A percentile compares a stretch with the other conserved stretches of the same genome.
Conservation (phyloP, 2,329 filamentous ascomycete genomes). For the Fusarium illudens region DNA sequence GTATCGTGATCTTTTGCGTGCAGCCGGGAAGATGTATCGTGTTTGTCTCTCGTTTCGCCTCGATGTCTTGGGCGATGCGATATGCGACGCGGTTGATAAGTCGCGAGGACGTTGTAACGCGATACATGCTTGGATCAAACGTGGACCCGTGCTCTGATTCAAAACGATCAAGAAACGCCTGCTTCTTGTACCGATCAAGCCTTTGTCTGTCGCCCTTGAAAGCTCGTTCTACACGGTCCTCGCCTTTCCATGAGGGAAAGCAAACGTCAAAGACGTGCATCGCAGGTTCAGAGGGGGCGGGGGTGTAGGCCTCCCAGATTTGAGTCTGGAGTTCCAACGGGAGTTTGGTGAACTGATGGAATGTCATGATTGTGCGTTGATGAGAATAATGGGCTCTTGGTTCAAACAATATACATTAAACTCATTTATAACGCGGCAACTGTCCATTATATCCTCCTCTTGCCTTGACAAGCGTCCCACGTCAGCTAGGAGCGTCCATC, state of each 20-base stretch:
- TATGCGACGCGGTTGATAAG: conserved; percentile 19
- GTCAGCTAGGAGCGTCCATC: conserved; percentile 1
- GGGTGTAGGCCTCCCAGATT: conserved; percentile 33
- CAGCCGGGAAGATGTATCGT: conserved; percentile 40
- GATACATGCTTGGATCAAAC: conserved; percentile 34
- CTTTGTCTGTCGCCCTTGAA: conserved; percentile 8
- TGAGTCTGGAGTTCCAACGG: conserved; percentile 38
- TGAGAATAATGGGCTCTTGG: neutral
- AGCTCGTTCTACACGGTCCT: conserved; percentile 14
- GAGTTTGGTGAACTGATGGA: conserved; percentile 30
- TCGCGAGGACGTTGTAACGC: conserved; percentile 3
- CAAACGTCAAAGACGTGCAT: conserved; percentile 45
- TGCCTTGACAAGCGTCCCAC: neutral
- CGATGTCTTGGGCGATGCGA: neutral
- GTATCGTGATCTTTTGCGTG: conserved; percentile 32
- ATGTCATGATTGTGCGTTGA: conserved; percentile 23
- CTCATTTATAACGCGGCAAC: neutral
- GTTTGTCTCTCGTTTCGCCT: conserved; percentile 17
- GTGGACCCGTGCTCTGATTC: neutral
- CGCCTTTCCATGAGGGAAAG: conserved; percentile 37
- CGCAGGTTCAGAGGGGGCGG: conserved; percentile 18
- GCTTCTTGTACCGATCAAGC: conserved; percentile 24
- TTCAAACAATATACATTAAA: neutral
- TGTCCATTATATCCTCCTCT: neutral
- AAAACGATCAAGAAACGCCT: conserved; percentile 33